phyloP scores from a whole-genome alignment of 371 early-diverging fungal genomes.

The Syncephalis fuscata region DNA sequence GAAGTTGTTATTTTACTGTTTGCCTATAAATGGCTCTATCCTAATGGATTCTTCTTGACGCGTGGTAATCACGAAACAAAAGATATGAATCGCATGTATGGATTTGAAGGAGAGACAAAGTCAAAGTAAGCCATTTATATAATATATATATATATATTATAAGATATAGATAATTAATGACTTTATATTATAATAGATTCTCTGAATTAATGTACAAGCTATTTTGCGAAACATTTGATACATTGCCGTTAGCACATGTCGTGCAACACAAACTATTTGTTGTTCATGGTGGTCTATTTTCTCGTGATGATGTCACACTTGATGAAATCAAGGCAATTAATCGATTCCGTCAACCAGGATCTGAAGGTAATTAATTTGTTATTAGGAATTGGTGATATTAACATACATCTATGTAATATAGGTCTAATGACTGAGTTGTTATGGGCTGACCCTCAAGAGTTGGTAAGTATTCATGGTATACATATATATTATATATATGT shows the following conservation, averaged over 20 bases:
- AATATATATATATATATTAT: not conserved
- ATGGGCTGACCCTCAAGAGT: slow-evolving; percentile 87
- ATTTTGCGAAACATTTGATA: slow-evolving; percentile 89
- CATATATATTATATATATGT: not conserved
- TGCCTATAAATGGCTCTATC: slow-evolving; percentile 82
- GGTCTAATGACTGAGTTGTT: slow-evolving; percentile 86
- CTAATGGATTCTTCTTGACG: slow-evolving; percentile 66
- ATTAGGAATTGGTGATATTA: not conserved
- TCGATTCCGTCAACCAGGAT: slow-evolving; percentile 54
- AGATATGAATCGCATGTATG: slow-evolving; percentile 97
- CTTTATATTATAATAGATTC: slow-evolving; percentile 19
- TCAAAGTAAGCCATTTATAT: slow-evolving; percentile 45
- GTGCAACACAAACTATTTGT: slow-evolving; percentile 88
- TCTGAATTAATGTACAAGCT: slow-evolving; percentile 73
- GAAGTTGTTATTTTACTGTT: slow-evolving; percentile 94
- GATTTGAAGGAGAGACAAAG: slow-evolving; percentile 96
- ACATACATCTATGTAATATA: slow-evolving; percentile 11
- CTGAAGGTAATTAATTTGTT: slow-evolving; percentile 16
- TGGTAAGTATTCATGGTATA: not conserved
- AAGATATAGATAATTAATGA: not conserved
- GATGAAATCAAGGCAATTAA: slow-evolving; percentile 81
- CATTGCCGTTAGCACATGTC: slow-evolving; percentile 85
- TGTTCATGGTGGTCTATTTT: slow-evolving; percentile 95
- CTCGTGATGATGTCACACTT: slow-evolving; percentile 78
- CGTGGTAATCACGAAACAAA: slow-evolving; percentile 99